Base-by-base conservation (phyloP, 2,329 filamentous ascomycete genomes). In the Alternaria consortialis region DNA sequence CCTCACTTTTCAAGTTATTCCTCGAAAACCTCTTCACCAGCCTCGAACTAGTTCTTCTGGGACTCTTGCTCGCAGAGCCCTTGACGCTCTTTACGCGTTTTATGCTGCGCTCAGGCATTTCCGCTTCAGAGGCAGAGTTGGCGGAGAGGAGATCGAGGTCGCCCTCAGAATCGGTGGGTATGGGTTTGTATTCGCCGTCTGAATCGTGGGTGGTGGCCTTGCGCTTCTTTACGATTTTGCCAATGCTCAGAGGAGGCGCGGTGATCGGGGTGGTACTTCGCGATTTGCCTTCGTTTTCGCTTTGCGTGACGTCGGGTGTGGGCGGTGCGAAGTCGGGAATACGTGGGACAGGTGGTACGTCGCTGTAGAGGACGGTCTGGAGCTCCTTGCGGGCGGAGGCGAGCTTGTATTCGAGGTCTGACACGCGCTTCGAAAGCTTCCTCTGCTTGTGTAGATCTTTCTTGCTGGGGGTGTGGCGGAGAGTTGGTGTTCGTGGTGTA, bases 361-460 rank as follows among this genome's bases (percentile, higher is more conserved):
- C 80, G 27, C 83, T 80, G 23, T 61, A 59, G 15, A 85, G 75
- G 39, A 84, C 79, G 5, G 83, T 77, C 32, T 81, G 79, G 25
- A 89, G 80, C 73, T 89, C 84, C 50, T 81, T 81, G 34, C 85
- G 81, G 8, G 86, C 86, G 36, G 81, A 80, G 15, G 85, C 79
- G 31, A 89, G 81, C 70, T 88, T 88, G 12, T 79, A 73, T 67
- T 90, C 87, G 12, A 89, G 81, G 64, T 88, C 83, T 65, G 85
- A 88, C 31, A 89, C 86, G 53, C 85, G 83, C 76, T 87, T 88
- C 40, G 82, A 79, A 32, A 89, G 77, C 63, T 86, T 87, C 59
- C 83, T 80, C 67, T 88, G 85, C 67, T 83, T 84, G 51, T 84
- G 80, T 6, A 89, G 76, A 53, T 89, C 87, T 66, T 84, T 85